Conservation (phyloP, 257 asterid genomes). For the Plantago major region DNA sequence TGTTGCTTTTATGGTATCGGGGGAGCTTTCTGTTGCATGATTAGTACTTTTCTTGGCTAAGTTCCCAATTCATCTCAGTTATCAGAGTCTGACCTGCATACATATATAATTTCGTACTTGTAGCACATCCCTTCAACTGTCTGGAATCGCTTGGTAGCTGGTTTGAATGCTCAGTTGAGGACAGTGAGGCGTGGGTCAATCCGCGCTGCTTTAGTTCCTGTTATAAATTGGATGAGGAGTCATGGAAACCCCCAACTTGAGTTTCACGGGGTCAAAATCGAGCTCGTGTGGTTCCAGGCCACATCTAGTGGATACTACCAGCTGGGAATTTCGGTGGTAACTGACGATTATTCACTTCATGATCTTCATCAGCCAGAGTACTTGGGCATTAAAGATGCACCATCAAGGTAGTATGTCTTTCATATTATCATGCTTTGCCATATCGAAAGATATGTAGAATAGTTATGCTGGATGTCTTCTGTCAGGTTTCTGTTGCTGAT, state of each 20-base stretch:
- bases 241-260: slow-evolving; percentile 92
- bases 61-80: not conserved
- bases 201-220: slow-evolving; percentile 63
- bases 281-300: slow-evolving; percentile 97
- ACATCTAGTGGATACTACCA: slow-evolving; percentile 93
- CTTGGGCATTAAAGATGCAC: slow-evolving; percentile 45
- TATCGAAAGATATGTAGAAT: slow-evolving; percentile 6
- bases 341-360: slow-evolving; percentile 56
- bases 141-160: slow-evolving; percentile 91
- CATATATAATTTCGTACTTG: slow-evolving; percentile 22
- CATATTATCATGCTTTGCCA: slow-evolving; percentile 14
- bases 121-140: slow-evolving; percentile 94
- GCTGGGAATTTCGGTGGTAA: slow-evolving; percentile 76
- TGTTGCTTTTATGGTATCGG: not conserved
- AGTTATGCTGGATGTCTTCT: not conserved
- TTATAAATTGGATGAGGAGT: slow-evolving; percentile 69
- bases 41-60: not conserved
- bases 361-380: slow-evolving; percentile 61
- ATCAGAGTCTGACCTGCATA: slow-evolving; percentile 23
- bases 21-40: not conserved
- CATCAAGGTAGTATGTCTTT: slow-evolving; percentile 49
- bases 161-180: slow-evolving; percentile 85
- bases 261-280: slow-evolving; percentile 83
- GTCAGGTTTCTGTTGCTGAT: not conserved
- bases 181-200: slow-evolving; percentile 73